Base-by-base conservation (phyloP, 2,329 filamentous ascomycete genomes). In the Colletotrichum siamense region DNA sequence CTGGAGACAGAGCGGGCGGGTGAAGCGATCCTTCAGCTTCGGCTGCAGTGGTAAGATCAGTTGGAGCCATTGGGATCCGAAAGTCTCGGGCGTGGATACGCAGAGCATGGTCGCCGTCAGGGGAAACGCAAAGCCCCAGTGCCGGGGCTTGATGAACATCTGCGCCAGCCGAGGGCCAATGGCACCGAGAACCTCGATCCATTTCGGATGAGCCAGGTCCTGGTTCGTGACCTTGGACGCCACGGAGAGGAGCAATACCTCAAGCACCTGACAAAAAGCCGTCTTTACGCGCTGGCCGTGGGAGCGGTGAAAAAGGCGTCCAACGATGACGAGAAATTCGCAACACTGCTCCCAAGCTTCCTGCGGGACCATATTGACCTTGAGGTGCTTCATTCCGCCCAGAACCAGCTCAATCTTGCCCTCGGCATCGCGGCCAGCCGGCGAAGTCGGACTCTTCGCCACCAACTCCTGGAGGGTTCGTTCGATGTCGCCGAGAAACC, bases 231-330 rank as follows among this genome's bases (percentile, higher is more conserved):
- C 94, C 78, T 93, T 95, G 6, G 95, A 95, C 16, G 96, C 96
- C 67, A 99, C 93, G 2, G 96, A 95, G 16, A 98, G 90, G 28
- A 99, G 87, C 32, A 99, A 89, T 79, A 95, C 94, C 80, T 98
- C 95, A 69, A 99, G 91, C 26, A 98, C 93, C 81, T 98, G 95
- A 82, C 97, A 99, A 82, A 98, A 99, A 1, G 96, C 95, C 79
- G 96, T 94, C 84, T 99, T 99, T 81, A 99, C 93, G 77, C 93
- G 93, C 79, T 95, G 95, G 1, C 97, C 97, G 81, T 98, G 96
- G 6, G 95, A 95, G 79, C 92, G 94, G 71, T 93, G 91, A 83
- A 98, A 99, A 22, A 98, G 90, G 68, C 92, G 94, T 8, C 95
- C 96, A 34, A 99, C 87, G 0, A 93, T 92, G 66, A 94, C 91